Evolutionary conservation across 345 rosid genomes (phyloP).

Genomic region (Alliaria petiolata): DNA sequence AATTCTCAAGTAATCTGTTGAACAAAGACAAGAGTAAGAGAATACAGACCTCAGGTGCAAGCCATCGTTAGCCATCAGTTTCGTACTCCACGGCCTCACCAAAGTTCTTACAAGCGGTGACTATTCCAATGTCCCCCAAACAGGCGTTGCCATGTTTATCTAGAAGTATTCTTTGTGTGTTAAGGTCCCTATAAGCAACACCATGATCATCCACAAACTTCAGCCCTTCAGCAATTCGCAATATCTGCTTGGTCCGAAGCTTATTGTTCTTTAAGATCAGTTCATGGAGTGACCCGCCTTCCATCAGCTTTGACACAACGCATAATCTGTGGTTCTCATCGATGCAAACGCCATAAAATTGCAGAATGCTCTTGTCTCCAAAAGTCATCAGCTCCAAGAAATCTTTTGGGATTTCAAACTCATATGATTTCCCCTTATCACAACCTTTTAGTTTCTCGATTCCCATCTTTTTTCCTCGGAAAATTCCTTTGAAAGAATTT

Average conservation of each 20-base stretch:
- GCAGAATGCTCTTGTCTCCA: constrained; percentile 81
- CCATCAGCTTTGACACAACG: constrained; percentile 83
- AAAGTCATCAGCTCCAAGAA: constrained; percentile 87
- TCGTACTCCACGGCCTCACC: constrained; percentile 89
- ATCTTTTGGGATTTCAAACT: constrained; percentile 76
- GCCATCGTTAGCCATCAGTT: constrained; percentile 98
- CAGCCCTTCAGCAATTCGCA: constrained; percentile 80
- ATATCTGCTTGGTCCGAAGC: constrained; percentile 69
- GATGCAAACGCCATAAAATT: constrained; percentile 77
- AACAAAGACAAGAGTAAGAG: constrained; percentile 17
- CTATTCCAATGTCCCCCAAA: constrained; percentile 84
- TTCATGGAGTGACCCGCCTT: constrained; percentile 86
- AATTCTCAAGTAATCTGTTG: neutral
- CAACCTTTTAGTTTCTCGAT: constrained; percentile 96
- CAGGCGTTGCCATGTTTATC: constrained; percentile 87
- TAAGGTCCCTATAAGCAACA: constrained; percentile 76
- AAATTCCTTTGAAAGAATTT: constrained; percentile 64
- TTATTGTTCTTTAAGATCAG: constrained; percentile 71
- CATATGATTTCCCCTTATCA: constrained; percentile 86
- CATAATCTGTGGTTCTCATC: constrained; percentile 91
- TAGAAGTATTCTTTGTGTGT: constrained; percentile 66
- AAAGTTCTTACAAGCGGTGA: constrained; percentile 79
- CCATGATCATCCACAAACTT: constrained; percentile 85
- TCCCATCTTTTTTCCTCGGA: constrained; percentile 69
- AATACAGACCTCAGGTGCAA: constrained; percentile 92